phyloP scores from a whole-genome alignment of 257 asterid genomes.

The Solanum rostratum region DNA sequence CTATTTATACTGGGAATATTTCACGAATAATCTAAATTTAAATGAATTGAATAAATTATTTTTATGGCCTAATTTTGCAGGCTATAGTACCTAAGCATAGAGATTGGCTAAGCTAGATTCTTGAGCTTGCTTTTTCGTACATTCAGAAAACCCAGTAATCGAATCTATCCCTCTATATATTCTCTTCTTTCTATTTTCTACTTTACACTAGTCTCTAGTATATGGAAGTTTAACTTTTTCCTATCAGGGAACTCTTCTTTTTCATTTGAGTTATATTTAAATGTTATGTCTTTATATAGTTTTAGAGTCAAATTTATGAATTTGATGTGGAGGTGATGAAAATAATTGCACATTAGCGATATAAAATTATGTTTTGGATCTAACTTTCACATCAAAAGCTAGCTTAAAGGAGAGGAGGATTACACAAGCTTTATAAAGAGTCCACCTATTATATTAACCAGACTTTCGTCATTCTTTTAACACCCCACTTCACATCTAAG shows the following conservation, averaged over 20 bases:
- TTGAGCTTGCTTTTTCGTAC: not conserved
- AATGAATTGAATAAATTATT: not conserved
- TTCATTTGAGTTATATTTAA: not conserved
- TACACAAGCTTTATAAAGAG: too few relatives aligned
- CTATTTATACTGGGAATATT: not conserved
- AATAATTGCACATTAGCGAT: too few relatives aligned
- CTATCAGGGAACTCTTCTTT: fast-evolving
- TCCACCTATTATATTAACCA: too few relatives aligned
- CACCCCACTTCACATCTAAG: too few relatives aligned
- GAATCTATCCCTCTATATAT: not conserved
- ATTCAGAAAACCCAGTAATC: not conserved
- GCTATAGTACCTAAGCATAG: not conserved
- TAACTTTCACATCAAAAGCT: too few relatives aligned
- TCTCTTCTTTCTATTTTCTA: not conserved
- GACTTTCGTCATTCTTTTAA: too few relatives aligned
- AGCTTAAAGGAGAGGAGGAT: too few relatives aligned
- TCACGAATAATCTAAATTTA: not conserved
- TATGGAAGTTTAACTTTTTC: not conserved
- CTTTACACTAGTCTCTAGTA: not conserved
- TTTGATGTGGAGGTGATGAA: not conserved
- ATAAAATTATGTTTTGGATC: too few relatives aligned
- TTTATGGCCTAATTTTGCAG: not conserved
- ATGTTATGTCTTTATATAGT: not conserved
- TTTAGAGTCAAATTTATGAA: not conserved
- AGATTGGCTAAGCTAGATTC: not conserved